Conservation (phyloP, 78 protist species). For the Tieghemostelium lacteum region DNA sequence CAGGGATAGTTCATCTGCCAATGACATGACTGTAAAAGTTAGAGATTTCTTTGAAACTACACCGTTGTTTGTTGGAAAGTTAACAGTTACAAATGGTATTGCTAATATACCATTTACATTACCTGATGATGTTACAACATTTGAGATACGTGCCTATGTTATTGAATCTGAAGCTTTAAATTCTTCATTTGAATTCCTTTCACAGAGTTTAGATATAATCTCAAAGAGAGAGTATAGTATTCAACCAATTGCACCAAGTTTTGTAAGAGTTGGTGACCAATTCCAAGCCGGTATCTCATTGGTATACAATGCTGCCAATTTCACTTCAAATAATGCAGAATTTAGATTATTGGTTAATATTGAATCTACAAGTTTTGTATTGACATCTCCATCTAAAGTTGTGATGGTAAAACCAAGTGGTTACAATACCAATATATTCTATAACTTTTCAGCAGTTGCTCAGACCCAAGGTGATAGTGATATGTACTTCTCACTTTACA, state of each 20-base stretch:
- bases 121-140: constrained; percentile 70
- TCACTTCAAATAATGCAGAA: not conserved
- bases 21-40: not conserved
- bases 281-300: constrained; percentile 52
- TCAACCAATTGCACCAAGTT: constrained; percentile 60
- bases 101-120: not conserved
- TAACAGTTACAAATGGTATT: constrained; percentile 5
- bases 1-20: not conserved
- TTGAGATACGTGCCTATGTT: constrained; percentile 6
- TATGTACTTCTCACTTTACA: constrained; percentile 10
- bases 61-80: constrained; percentile 38
- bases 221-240: constrained; percentile 37
- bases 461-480: constrained; percentile 10
- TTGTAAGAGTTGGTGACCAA: constrained; percentile 41
- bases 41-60: constrained; percentile 28
- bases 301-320: not conserved
- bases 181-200: not conserved
- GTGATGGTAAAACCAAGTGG: not conserved
- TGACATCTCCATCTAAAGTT: not conserved
- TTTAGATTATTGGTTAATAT: constrained; percentile 5
- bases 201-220: constrained; percentile 4
- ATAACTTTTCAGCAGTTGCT: not conserved
- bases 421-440: not conserved
- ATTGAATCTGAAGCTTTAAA: no score
- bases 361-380: not conserved